phyloP scores from a whole-genome alignment of 495 filamentous ascomycete species.

The Hypoxylon intermedium region DNA sequence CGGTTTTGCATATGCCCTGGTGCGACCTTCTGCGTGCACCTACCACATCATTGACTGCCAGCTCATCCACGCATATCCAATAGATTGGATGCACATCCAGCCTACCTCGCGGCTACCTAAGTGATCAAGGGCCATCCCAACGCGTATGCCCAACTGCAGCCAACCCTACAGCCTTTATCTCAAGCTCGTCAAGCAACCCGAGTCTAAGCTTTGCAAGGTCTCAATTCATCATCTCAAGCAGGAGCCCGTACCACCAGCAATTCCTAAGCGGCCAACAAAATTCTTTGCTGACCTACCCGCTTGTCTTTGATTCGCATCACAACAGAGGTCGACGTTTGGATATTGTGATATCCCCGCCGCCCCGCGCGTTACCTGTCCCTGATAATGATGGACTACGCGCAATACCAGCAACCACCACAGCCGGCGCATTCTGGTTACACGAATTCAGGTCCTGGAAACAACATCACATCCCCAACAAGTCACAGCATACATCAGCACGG shows the following conservation, averaged over 20 bases:
- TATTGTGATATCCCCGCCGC: slow-evolving; percentile 42
- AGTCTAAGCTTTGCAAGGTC: slow-evolving; percentile 39
- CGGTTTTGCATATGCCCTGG: slow-evolving; percentile 66
- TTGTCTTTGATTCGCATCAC: slow-evolving; percentile 40
- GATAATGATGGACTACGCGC: slow-evolving; percentile 75
- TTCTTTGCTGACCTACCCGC: slow-evolving; percentile 32
- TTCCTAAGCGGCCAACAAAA: slow-evolving; percentile 33
- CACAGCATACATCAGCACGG: slow-evolving; percentile 62
- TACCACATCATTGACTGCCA: slow-evolving; percentile 61
- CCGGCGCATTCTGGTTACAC: slow-evolving; percentile 63
- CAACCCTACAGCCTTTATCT: slow-evolving; percentile 45
- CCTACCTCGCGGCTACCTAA: slow-evolving; percentile 58
- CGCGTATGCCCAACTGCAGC: slow-evolving; percentile 52
- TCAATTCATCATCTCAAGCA: slow-evolving; percentile 41
- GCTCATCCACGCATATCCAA: slow-evolving; percentile 65
- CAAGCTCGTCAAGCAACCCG: slow-evolving; percentile 37
- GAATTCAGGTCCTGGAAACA: slow-evolving; percentile 62
- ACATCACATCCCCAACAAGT: slow-evolving; percentile 66
- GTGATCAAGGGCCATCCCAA: slow-evolving; percentile 52
- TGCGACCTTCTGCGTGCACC: slow-evolving; percentile 60
- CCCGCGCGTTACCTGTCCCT: slow-evolving; percentile 42
- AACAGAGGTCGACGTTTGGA: slow-evolving; percentile 28
- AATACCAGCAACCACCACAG: slow-evolving; percentile 68
- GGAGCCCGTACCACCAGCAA: slow-evolving; percentile 32
- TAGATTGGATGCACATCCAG: slow-evolving; percentile 62